These are phyloP conservation scores for Endoconidiophora polonica DNA, from an alignment of 2,329 filamentous ascomycete genomes.

Conservation along the genomic window DNA sequence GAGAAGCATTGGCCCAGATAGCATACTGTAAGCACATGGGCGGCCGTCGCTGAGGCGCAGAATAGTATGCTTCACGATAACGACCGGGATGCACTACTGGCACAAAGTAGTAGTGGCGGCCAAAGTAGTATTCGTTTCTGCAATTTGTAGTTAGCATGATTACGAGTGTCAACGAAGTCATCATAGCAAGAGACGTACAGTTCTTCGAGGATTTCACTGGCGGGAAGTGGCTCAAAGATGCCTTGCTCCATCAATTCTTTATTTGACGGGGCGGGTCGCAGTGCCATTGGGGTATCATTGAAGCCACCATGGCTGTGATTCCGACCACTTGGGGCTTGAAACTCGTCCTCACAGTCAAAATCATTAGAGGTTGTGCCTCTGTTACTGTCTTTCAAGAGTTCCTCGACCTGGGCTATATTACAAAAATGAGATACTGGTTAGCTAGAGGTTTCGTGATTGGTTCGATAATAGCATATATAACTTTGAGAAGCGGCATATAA, in stretches of 20 bases:
- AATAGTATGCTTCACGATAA: conserved; percentile 59
- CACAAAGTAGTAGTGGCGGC: conserved; percentile 51
- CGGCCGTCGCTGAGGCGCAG: conserved; percentile 55
- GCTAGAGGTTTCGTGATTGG: background rate
- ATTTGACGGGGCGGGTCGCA: background rate
- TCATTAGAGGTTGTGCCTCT: conserved; percentile 20
- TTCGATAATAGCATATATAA: too few species aligned
- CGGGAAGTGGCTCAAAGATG: conserved; percentile 64
- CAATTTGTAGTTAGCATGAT: background rate
- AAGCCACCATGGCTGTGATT: background rate
- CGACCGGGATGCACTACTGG: conserved; percentile 66
- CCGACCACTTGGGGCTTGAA: background rate
- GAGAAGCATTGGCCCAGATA: conserved; percentile 70
- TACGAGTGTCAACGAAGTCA: background rate
- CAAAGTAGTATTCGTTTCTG: conserved; percentile 61
- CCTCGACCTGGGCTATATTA: conserved; percentile 62
- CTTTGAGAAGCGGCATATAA: too few species aligned
- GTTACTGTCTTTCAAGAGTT: conserved; percentile 49
- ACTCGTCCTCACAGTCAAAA: conserved; percentile 16
- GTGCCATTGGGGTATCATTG: background rate
- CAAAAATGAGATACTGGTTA: background rate
- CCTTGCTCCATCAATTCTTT: conserved; percentile 54
- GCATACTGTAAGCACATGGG: conserved; percentile 72
- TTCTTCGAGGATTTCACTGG: conserved; percentile 64
- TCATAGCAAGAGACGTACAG: conserved; percentile 37